These are phyloP conservation scores for Gilbertella persicaria DNA, from an alignment of 371 early-diverging fungal genomes.

Conservation along the genomic window DNA sequence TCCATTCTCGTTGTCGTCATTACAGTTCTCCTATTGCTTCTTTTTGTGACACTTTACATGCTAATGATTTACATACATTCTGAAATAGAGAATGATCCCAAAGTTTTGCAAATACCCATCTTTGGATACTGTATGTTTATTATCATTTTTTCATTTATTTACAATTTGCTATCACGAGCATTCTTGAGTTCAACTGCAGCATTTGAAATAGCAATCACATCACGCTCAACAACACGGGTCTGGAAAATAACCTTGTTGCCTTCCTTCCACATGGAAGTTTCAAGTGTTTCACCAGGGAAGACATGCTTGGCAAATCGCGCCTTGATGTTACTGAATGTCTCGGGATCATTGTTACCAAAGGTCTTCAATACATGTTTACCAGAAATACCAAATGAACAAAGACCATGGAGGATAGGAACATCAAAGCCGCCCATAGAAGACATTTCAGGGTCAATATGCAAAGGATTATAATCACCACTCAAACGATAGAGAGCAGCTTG, in stretches of 20 bases:
- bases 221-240: conserved; percentile 89
- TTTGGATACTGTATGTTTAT: not conserved
- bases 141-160: too few species aligned
- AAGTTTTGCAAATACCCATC: too few species aligned
- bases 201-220: conserved; percentile 81
- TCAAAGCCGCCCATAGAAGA: conserved; percentile 92
- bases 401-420: conserved; percentile 94
- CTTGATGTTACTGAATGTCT: conserved; percentile 83
- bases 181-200: conserved; percentile 78
- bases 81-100: too few species aligned
- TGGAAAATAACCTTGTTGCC: conserved; percentile 88
- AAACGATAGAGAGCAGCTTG: conserved; percentile 97
- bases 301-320: conserved; percentile 90
- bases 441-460: conserved; percentile 97
- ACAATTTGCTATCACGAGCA: conserved; percentile 48
- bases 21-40: too few species aligned
- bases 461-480: conserved; percentile 85
- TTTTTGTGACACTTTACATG: too few species aligned
- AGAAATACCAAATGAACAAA: conserved; percentile 91
- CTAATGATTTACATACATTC: too few species aligned
- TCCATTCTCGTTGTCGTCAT: too few species aligned
- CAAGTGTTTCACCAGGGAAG: conserved; percentile 96
- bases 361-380: conserved; percentile 83
- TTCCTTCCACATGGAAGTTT: conserved; percentile 95
- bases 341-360: conserved; percentile 73